A percentile compares a stretch with the other conserved stretches of the same genome.
Evolutionary conservation across 2,329 filamentous ascomycete species (phyloP).

Genomic region (Phyllosticta citriasiana): DNA sequence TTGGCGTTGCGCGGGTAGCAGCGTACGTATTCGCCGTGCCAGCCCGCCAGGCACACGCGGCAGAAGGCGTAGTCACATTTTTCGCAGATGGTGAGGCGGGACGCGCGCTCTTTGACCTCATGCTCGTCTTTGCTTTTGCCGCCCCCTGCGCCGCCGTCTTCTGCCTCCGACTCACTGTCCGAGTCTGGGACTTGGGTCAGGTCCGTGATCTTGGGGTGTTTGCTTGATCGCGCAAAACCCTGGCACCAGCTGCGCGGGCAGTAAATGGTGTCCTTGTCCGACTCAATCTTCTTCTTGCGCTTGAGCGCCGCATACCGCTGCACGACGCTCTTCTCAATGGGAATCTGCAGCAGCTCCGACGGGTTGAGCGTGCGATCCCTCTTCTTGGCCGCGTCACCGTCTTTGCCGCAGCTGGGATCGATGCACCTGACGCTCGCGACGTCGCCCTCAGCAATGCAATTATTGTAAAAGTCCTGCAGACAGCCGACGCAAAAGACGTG

Average conservation of each 20-base stretch:
- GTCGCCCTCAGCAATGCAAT: conserved; percentile 77
- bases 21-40: conserved; percentile 85
- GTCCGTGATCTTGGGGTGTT: conserved; percentile 38
- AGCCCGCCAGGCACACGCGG: conserved; percentile 61
- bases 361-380: conserved; percentile 63
- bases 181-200: conserved; percentile 30
- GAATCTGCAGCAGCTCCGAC: conserved; percentile 58
- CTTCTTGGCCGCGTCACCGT: conserved; percentile 39
- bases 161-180: conserved; percentile 28
- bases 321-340: conserved; percentile 53
- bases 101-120: conserved; percentile 11
- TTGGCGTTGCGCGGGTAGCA: conserved; percentile 54
- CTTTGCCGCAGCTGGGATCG: conserved; percentile 65
- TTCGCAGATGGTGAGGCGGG: conserved; percentile 69
- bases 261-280: conserved; percentile 84
- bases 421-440: conserved; percentile 71
- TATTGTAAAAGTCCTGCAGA: conserved; percentile 80
- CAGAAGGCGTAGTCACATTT: conserved; percentile 90
- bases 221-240: conserved; percentile 59
- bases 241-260: conserved; percentile 91
- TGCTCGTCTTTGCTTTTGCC: conserved; percentile 29
- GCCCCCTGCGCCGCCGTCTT: conserved; percentile 15
- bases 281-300: conserved; percentile 84
- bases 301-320: conserved; percentile 82
- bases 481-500: conserved; percentile 91